Evolutionary conservation across 2,329 filamentous ascomycete genomes (phyloP), one percentile per base, ranked within the genome.

Genomic region (Claviceps sp.): DNA sequence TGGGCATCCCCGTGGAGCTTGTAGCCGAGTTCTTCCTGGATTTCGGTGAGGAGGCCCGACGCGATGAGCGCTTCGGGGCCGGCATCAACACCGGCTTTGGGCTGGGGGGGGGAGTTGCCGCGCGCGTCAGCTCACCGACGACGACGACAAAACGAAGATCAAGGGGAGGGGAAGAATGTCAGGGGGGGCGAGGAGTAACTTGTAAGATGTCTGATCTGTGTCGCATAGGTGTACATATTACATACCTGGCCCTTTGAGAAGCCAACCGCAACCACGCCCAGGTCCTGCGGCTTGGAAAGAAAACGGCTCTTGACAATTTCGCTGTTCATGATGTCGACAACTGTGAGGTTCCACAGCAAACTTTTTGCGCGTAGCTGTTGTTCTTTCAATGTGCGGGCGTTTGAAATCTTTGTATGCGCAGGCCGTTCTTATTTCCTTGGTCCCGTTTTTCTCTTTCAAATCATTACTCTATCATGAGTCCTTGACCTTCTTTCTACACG

Each of bases 191-290:
- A 41, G 5, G 18, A 7, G n/a, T 16, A 16, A n/a, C n/a, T n/a
- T n/a, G n/a, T 30, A 41, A 18, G 38, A 41, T 0, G 7, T 30
- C 26, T 30, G 26, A 30, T 30, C 8, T 30, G 26, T 30, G 26
- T 9, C 26, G 26, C 26, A 18, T 4, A 41, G 16, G 22, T 20
- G 8, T 43, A 11, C 11, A 20, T 9, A 16, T 5, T 44, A 62
- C 75, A 61, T 81, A 93, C 89, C 81, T 96, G 93, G 53, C 93
- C 93, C 59, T 91, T 91, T 51, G 89, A 95, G 75, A 97, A 98
- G 56, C 91, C 91, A 40, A 97, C 93, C 48, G 91, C 89, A 40
- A 97, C 89, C 52, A 98, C 79, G 56, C 91, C 93, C 57, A 98
- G 77, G 63, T 97, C 84, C 63, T 87, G 77, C 36, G 82, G 79